A percentile compares a stretch with the other conserved stretches of the same genome.
phyloP scores from a whole-genome alignment of 2,329 filamentous ascomycete genomes.

The Alternaria panax region DNA sequence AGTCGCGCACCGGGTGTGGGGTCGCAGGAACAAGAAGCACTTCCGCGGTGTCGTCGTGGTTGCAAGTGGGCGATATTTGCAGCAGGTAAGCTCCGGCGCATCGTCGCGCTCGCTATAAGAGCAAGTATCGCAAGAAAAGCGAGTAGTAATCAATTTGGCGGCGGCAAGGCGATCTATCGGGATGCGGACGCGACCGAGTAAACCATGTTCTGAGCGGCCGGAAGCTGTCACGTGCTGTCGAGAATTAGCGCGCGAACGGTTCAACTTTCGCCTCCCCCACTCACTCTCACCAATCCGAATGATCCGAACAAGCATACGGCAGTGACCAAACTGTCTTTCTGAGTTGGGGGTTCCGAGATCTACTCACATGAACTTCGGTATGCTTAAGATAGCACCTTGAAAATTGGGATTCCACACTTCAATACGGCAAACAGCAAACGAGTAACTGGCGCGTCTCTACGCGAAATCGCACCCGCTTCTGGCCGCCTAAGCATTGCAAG shows the following conservation, averaged over 20 bases:
- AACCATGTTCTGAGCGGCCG: conserved; percentile 1
- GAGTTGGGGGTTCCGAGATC: not conserved
- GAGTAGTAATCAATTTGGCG: not conserved
- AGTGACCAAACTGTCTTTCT: not conserved
- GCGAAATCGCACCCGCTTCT: not conserved
- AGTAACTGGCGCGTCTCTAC: not conserved
- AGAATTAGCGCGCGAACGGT: conserved; percentile 20
- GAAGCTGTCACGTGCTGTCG: conserved; percentile 20
- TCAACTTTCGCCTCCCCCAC: conserved; percentile 5
- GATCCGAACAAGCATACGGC: not conserved
- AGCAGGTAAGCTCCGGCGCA: not conserved
- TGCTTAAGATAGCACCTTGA: not conserved
- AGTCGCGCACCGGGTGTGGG: conserved; percentile 3
- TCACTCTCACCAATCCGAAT: conserved; percentile 5
- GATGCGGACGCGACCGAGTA: conserved; percentile 6
- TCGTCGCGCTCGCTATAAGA: not conserved
- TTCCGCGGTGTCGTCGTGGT: conserved; percentile 5
- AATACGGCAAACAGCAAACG: not conserved
- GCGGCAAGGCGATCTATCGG: not conserved
- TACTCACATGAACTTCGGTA: not conserved
- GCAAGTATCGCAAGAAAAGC: not conserved
- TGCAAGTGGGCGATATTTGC: not conserved
- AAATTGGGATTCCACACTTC: not conserved
- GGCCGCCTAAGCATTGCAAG: not conserved
- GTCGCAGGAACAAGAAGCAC: not conserved